Percentiles rank a stretch among this genome's conserved stretches.
These are phyloP conservation scores for Aristolochia contorta DNA, from an alignment of 164 flowering plant genomes.

Conservation along the genomic window DNA sequence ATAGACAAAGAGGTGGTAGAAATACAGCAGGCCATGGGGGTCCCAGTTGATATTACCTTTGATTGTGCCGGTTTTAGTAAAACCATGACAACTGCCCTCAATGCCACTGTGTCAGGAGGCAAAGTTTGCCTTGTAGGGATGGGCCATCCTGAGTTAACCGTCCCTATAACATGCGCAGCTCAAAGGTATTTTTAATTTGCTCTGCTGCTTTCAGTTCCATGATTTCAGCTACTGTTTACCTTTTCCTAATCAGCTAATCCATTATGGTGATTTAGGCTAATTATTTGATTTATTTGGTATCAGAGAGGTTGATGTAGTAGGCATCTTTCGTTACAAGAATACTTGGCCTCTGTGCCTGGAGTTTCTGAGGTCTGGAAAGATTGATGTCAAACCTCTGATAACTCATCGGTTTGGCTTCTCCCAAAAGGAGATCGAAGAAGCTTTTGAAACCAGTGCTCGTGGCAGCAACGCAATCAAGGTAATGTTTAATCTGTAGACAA, in stretches of 20 bases:
- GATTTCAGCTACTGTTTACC: not conserved
- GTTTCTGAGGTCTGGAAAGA: slow-evolving; percentile 78
- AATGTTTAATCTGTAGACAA: slow-evolving; percentile 73
- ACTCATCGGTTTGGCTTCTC: slow-evolving; percentile 95
- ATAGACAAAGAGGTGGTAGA: slow-evolving; percentile 38
- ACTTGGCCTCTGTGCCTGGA: slow-evolving; percentile 96
- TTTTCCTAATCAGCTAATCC: not conserved
- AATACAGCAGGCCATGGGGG: slow-evolving; percentile 60
- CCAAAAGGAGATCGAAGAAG: slow-evolving; percentile 80
- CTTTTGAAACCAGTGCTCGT: slow-evolving; percentile 90
- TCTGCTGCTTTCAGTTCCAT: not conserved
- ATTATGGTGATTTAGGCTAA: too few species aligned
- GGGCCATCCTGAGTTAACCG: slow-evolving; percentile 73
- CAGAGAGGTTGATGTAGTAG: slow-evolving; percentile 89
- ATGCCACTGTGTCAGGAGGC: slow-evolving; percentile 80
- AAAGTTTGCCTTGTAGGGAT: slow-evolving; percentile 90
- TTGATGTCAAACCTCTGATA: slow-evolving; percentile 93
- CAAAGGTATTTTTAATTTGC: slow-evolving; percentile 40
- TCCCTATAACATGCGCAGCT: slow-evolving; percentile 79
- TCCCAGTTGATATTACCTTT: slow-evolving; percentile 53
- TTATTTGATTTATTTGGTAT: not conserved
- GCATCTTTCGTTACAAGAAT: slow-evolving; percentile 85
- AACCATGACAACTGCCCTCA: slow-evolving; percentile 78
- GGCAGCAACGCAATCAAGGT: slow-evolving; percentile 94
- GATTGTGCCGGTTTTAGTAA: slow-evolving; percentile 86